Evolutionary conservation across 805 yeast genomes (phyloP), one percentile per base, ranked within the genome.

Genomic region (Kluyveromyces nonfermentans): DNA sequence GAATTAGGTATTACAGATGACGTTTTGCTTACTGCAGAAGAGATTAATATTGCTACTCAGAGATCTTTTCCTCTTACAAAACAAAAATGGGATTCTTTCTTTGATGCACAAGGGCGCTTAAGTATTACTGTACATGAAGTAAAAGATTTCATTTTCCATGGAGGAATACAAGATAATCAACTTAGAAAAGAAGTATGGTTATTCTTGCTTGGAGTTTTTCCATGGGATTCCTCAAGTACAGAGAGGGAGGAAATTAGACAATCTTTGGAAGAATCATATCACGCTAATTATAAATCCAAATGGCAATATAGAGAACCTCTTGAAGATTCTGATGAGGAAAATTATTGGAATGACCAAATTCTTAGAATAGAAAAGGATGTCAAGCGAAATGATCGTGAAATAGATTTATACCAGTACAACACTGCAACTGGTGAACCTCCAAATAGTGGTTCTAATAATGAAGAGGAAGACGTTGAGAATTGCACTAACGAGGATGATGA

Each of bases 301-400:
- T 87, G 96, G 96, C 69, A 73, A 6, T 75, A 80, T 48, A 68
- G 72, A 16, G 42, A 40, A 17, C 35, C 49, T 2, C 46, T 51
- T 34, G 45, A 50, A 2, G 60, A 56, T 33, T 44, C 45, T 10
- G 80, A 72, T 9, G 68, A 72, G 35, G 76, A 72, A 47, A 82
- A 75, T 31, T 86, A 78, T 58, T 90, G 95, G 90, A 75, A 75
- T 50, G 97, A 93, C 63, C 97, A 93, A 62, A 79, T 82, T 49
- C 77, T 78, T 46, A 74, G 97, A 47, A 90, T 93, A 50, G 95
- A 89, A 53, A 93, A 93, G 62, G 98, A 93, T 64, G 84, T 93
- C 17, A 85, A 82, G 51, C 73, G 98, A 51, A 90, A 96, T 7
- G 98, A 90, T 64, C 73, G 97, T 19, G 74, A 82, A 38, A 60